phyloP scores from a whole-genome alignment of 352 stramenopile species.

The Phytophthora citricola region DNA sequence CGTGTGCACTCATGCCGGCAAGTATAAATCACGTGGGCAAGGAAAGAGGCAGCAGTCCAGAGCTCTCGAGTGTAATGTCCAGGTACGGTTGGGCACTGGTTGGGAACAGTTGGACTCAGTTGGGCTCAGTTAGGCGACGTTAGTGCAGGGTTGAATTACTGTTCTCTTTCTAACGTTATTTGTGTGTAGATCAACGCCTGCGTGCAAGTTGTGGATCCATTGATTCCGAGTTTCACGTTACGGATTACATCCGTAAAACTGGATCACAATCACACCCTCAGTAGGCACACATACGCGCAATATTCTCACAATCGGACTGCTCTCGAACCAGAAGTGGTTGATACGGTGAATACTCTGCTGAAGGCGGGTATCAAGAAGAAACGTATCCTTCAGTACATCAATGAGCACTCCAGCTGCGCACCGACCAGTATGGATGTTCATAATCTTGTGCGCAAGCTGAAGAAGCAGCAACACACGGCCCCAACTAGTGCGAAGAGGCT shows the following conservation, averaged over 20 bases:
- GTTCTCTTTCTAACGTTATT: background rate
- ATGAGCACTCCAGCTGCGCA: constrained; percentile 1
- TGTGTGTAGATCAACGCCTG: constrained; percentile 13
- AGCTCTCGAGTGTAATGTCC: constrained; percentile 1
- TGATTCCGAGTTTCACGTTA: background rate
- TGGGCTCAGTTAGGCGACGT: background rate
- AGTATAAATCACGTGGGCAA: constrained; percentile 15
- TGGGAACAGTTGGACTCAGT: constrained; percentile 7
- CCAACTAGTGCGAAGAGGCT: constrained; percentile 1
- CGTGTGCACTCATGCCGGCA: constrained; percentile 16
- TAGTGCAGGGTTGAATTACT: background rate
- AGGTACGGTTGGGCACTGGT: constrained; percentile 10
- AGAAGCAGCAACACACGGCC: constrained; percentile 1
- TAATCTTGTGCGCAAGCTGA: constrained; percentile 4
- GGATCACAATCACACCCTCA: constrained; percentile 6
- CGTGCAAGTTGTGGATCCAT: background rate
- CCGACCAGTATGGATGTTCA: background rate
- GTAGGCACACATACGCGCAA: background rate
- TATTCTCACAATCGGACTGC: constrained; percentile 9
- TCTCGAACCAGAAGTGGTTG: background rate
- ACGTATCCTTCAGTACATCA: constrained; percentile 8
- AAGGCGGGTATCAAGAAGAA: constrained; percentile 17
- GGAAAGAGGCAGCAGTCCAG: constrained; percentile 11
- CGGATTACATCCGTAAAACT: background rate
- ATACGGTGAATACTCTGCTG: background rate